These are phyloP conservation scores for Solanum chilense DNA, from an alignment of 257 asterid species.

Conservation along the genomic window DNA sequence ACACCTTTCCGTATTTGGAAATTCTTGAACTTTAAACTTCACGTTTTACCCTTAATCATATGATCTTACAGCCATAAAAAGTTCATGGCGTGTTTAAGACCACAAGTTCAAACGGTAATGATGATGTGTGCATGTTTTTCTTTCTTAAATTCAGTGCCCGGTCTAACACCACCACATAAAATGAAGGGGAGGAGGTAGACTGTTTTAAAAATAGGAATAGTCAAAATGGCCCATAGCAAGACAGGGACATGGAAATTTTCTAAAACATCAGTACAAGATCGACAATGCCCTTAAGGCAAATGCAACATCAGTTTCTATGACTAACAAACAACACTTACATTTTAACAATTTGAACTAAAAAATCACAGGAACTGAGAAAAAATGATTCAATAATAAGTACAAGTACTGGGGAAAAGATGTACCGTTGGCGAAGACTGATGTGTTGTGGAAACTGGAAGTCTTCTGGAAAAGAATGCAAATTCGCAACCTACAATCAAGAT, in stretches of 20 bases:
- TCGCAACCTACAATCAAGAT: slow-evolving; percentile 53
- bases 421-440: slow-evolving; percentile 84
- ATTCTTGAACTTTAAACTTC: background rate
- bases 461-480: slow-evolving; percentile 74
- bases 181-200: background rate
- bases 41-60: background rate
- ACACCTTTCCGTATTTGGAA: background rate
- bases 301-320: background rate
- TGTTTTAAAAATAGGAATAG: background rate
- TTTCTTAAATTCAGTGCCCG: background rate
- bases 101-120: background rate
- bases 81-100: background rate
- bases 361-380: background rate
- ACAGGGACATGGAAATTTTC: background rate
- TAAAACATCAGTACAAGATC: background rate
- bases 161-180: background rate
- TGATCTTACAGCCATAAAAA: background rate
- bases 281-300: background rate
- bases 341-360: background rate
- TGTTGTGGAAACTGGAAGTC: slow-evolving; percentile 66
- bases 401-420: slow-evolving; percentile 2
- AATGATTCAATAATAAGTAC: background rate
- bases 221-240: background rate
- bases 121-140: background rate
- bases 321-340: background rate